These are phyloP conservation scores for Benincasa hispida DNA, from an alignment of 306 rosid species.

Conservation along the genomic window DNA sequence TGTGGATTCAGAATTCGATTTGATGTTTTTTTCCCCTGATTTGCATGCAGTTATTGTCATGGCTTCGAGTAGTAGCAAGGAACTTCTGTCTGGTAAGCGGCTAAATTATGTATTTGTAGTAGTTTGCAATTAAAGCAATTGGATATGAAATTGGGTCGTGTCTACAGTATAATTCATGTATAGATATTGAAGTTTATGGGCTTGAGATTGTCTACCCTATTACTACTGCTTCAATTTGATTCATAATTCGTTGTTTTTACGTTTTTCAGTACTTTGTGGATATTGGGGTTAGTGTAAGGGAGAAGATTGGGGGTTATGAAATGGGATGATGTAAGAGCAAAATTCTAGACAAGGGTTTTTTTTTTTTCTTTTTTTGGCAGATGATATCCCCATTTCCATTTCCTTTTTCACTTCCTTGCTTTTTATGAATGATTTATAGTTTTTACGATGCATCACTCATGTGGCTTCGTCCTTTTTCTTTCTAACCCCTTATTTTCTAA, in stretches of 20 bases:
- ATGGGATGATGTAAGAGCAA: neutral
- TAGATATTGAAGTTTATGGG: neutral
- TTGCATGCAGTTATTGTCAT: constrained; percentile 33
- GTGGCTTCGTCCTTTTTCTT: constrained; percentile 7
- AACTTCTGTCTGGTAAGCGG: constrained; percentile 48
- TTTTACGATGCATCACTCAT: neutral
- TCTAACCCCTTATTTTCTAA: constrained; percentile 23
- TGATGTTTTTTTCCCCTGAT: neutral
- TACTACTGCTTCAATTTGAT: neutral
- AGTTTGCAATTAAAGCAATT: neutral
- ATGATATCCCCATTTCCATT: neutral
- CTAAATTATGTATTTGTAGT: neutral
- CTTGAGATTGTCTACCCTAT: neutral
- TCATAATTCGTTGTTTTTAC: neutral
- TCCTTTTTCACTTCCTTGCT: neutral
- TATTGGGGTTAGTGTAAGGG: neutral
- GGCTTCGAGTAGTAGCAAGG: constrained; percentile 58
- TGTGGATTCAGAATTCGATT: neutral
- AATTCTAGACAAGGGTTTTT: neutral
- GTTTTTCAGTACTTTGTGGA: neutral
- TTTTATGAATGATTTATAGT: neutral
- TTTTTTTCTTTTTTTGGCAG: neutral
- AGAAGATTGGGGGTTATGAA: neutral
- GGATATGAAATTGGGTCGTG: neutral
- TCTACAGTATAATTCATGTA: neutral